These are phyloP conservation scores for Psilocybe cyanescens DNA, from an alignment of 768 basidiomycete genomes.

Conservation along the genomic window DNA sequence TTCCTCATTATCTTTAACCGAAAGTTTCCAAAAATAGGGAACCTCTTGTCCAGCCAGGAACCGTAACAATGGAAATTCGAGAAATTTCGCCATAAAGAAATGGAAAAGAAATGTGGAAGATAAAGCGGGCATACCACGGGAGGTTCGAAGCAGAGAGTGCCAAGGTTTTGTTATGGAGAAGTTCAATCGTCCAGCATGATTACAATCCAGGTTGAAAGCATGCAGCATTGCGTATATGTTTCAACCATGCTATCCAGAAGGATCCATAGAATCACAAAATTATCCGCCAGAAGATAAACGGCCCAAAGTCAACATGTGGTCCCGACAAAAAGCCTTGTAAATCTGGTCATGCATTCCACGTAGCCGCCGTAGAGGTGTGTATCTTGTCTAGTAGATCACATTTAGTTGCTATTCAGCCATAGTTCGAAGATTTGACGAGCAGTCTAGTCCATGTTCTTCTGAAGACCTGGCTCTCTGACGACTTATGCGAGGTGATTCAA, in stretches of 20 bases:
- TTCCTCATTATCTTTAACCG: background rate
- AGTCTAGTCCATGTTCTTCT: background rate
- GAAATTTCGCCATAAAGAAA: background rate
- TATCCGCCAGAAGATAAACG: background rate
- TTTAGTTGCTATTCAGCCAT: no score
- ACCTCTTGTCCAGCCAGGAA: background rate
- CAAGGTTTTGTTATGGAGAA: background rate
- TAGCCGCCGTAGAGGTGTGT: background rate
- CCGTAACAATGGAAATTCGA: background rate
- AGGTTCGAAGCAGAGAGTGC: background rate
- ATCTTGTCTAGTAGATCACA: no score
- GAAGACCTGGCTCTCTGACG: no score
- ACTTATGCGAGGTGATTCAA: no score
- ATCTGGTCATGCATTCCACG: background rate
- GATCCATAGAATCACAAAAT: background rate
- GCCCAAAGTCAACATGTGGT: background rate
- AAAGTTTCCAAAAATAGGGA: background rate
- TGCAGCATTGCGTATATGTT: background rate
- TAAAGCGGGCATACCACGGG: constrained; percentile 5
- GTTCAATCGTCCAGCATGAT: background rate
- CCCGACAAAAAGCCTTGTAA: background rate
- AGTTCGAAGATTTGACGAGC: background rate
- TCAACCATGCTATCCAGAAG: no score
- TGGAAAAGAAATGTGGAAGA: background rate
- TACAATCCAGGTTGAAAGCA: background rate